phyloP scores from a whole-genome alignment of 2,329 filamentous ascomycete genomes.

The Plenodomus tracheiphilus region DNA sequence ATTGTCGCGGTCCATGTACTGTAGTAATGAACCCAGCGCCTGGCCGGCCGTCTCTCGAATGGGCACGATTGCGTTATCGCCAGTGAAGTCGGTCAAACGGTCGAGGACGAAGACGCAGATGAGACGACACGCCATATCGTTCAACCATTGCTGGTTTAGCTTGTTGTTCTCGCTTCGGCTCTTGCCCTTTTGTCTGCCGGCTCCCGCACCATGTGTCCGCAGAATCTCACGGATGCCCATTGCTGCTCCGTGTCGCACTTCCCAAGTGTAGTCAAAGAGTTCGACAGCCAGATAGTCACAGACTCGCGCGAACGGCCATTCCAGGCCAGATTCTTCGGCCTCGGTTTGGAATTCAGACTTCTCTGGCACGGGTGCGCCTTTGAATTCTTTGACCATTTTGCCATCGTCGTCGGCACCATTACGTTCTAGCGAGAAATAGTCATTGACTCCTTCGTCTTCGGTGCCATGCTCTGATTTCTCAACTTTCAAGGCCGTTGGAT shows the following conservation, averaged over 20 bases:
- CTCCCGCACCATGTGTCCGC: conserved; percentile 86
- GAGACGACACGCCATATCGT: conserved; percentile 91
- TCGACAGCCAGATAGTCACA: conserved; percentile 94
- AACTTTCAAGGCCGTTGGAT: conserved; percentile 58
- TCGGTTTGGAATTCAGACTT: conserved; percentile 85
- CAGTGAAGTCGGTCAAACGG: conserved; percentile 96
- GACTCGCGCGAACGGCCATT: conserved; percentile 93
- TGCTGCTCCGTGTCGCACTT: conserved; percentile 92
- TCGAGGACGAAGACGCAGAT: conserved; percentile 97
- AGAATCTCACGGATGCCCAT: conserved; percentile 93
- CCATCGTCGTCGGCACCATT: conserved; percentile 81
- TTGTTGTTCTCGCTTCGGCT: conserved; percentile 73
- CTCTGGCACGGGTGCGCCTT: conserved; percentile 77
- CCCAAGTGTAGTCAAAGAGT: conserved; percentile 91
- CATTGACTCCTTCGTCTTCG: conserved; percentile 54
- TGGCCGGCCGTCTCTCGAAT: conserved; percentile 96
- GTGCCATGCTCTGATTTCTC: conserved; percentile 65
- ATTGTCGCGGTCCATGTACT: conserved; percentile 76
- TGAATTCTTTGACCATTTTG: conserved; percentile 94
- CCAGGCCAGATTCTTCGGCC: conserved; percentile 72
- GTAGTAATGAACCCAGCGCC: conserved; percentile 84
- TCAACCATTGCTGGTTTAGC: conserved; percentile 83
- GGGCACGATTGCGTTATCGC: conserved; percentile 93
- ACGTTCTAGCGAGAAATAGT: conserved; percentile 91
- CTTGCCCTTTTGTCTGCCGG: conserved; percentile 75